Evolutionary conservation across 2,329 filamentous ascomycete species (phyloP), one percentile per base, ranked within the genome.

Genomic region (Apiospora phragmitis): DNA sequence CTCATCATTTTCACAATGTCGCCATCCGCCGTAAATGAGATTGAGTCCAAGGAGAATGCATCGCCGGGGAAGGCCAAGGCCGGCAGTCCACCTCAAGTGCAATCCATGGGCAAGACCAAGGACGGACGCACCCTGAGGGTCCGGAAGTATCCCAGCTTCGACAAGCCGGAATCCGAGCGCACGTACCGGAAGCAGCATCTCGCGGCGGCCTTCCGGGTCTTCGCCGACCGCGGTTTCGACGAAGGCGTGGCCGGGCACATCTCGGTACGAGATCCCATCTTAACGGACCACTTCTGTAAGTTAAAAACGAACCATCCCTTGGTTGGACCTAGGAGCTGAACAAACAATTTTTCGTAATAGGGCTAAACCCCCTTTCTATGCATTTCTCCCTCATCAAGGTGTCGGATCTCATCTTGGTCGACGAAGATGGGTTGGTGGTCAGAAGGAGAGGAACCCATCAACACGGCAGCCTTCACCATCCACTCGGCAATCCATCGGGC

Each of bases 231-330:
- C 75, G 87, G 86, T 71, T 87, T 87, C 79, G 88, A 86, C 0
- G 90, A 92, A 77, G 90, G 90, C 51, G 90, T 90, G 79, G 83
- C 84, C 18, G 90, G 90, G 0, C 90, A 92, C 76, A 92, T 92
- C 70, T 85, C 81, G 6, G 87, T 92, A 0, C 84, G 90, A 9
- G 90, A 92, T 75, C 89, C 90, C 0, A 87, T 91, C 73, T 81
- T 87, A 73, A 81, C 83, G 0, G 80, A 88, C 71, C 85, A 84
- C 0, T 91, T 92, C 78, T 92, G 90, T 90, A 92, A 68, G 74
- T 43, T 4, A 38, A 2, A 14, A 24, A 26, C 16, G 4, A 6
- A 16, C 21, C 59, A 11, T 43, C 4, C 1, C 14, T 26, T 0
- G 1, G 6, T 5, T 21, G 3, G 16, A 5, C 6, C 16, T 7